phyloP scores from a whole-genome alignment of 495 filamentous ascomycete genomes.

The Schizothecium vesticola region DNA sequence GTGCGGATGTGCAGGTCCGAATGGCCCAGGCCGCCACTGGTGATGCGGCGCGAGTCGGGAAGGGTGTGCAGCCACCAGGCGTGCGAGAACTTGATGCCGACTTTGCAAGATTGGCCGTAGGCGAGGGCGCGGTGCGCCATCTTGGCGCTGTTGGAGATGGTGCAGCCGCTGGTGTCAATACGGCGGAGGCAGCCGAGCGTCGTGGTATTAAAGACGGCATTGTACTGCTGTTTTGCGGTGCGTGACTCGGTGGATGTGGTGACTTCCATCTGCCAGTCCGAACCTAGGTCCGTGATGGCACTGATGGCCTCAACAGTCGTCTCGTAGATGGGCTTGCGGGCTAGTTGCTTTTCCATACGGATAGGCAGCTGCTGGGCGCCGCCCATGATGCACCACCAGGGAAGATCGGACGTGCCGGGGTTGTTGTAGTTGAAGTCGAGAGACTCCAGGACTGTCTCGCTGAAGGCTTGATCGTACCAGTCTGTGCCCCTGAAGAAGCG shows the following conservation, averaged over 20 bases:
- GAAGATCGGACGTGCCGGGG: too few relatives aligned
- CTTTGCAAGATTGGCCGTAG: slow-evolving; percentile 30
- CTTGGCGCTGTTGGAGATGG: slow-evolving; percentile 7
- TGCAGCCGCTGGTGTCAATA: slow-evolving; percentile 23
- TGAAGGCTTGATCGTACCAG: slow-evolving; percentile 29
- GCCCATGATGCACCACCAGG: slow-evolving; percentile 17
- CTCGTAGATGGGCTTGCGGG: background rate
- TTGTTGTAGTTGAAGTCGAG: slow-evolving; percentile 29
- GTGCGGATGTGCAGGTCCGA: slow-evolving; percentile 37
- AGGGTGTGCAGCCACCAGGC: slow-evolving; percentile 26
- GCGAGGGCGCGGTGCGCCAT: slow-evolving; percentile 27
- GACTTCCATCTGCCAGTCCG: too few relatives aligned
- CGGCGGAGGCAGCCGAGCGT: slow-evolving; percentile 24
- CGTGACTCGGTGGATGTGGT: too few relatives aligned
- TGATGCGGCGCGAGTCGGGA: background rate
- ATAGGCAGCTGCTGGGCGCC: slow-evolving; percentile 19
- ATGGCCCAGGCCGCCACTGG: slow-evolving; percentile 28
- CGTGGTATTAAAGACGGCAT: slow-evolving; percentile 28
- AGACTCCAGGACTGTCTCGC: slow-evolving; percentile 31
- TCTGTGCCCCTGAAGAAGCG: slow-evolving; percentile 1
- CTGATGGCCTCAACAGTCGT: too few relatives aligned
- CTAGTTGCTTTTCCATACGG: background rate
- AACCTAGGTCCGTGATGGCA: too few relatives aligned
- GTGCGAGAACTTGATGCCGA: slow-evolving; percentile 29
- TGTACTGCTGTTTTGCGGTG: too few relatives aligned